Base-by-base conservation (phyloP, 2,329 filamentous ascomycete species). In the Penicillium sp. region DNA sequence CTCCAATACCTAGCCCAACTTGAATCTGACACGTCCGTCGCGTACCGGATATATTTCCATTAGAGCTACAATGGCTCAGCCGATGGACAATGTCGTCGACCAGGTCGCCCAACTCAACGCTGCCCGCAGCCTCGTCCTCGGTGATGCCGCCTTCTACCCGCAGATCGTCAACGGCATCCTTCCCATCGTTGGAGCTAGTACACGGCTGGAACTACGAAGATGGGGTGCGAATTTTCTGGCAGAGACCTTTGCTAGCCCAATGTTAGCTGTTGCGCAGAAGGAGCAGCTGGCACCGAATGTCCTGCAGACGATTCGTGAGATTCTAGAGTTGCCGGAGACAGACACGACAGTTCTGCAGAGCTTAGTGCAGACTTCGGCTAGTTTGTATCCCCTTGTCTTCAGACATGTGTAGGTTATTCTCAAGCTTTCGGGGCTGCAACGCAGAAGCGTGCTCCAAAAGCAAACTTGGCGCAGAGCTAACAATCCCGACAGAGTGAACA, bases 151-250 rank as follows among this genome's bases (percentile, higher is more conserved):
- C 64, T 88, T 94, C 72, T 98, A 97, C 69, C 83, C 85, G 44
- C 88, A 87, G 69, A 91, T 98, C 66, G 84, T 98, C 55, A 87
- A 88, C 64, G 89, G 88, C 42, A 88, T 97, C 55, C 75, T 97
- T n/a, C 89, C 90, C 49, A 90, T 97, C 62, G 87, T 96, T 69
- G 83, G 84, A 53, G 81, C 85, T 45, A 77, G 78, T 57, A 79
- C 87, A 56, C 79, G 81, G 53, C 72, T 95, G 49, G 88, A 95
- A 70, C 75, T 97, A 62, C 85, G 89, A 70, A 78, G 90, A 84
- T 98, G 93, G 93, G 93, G 91, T 24, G 85, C 90, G 55, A 90
- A 96, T 54, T 98, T 98, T 65, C 77, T 98, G 38, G 89, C 91
- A 49, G 93, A 98, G 74, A 89, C 90, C 2, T 97, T 98, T 72